Percentiles rank a stretch among this genome's conserved stretches.
phyloP scores from a whole-genome alignment of 352 stramenopile genomes.

The Pythium insidiosum region DNA sequence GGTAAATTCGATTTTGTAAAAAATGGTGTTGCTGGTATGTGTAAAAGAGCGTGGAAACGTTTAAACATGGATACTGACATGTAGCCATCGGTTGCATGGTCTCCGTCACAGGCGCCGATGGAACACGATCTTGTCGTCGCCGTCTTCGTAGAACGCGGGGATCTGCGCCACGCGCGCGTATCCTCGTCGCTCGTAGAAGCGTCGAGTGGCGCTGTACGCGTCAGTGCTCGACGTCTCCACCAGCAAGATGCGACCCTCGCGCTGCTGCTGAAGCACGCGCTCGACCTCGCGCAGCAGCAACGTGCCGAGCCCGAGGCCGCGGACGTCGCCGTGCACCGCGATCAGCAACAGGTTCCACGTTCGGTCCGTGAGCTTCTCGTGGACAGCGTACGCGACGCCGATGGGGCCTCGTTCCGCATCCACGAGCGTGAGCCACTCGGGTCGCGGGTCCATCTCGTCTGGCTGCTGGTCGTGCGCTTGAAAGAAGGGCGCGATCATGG shows the following conservation, averaged over 20 bases:
- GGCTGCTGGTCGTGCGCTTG: no score
- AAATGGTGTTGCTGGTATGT: no score
- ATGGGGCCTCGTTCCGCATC: neutral
- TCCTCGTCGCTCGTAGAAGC: slow-evolving; percentile 1
- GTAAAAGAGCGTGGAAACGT: no score
- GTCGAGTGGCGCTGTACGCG: neutral
- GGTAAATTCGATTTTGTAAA: no score
- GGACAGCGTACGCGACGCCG: neutral
- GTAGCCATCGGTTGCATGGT: no score
- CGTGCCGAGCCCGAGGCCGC: neutral
- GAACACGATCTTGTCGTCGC: no score
- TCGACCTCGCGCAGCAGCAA: neutral
- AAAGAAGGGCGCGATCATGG: neutral
- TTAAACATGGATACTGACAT: no score
- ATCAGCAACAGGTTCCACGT: slow-evolving; percentile 6
- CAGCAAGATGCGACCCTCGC: neutral
- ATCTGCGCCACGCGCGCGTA: neutral
- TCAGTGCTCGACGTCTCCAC: slow-evolving; percentile 3
- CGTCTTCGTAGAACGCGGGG: slow-evolving; percentile 6
- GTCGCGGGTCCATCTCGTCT: neutral
- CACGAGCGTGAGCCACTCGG: neutral
- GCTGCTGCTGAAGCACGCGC: neutral
- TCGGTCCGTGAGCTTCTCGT: slow-evolving; percentile 4
- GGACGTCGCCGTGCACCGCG: neutral
- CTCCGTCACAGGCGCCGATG: no score